Base-by-base conservation (phyloP, 2,329 filamentous ascomycete species). In the Apiospora rasikravindrae region DNA sequence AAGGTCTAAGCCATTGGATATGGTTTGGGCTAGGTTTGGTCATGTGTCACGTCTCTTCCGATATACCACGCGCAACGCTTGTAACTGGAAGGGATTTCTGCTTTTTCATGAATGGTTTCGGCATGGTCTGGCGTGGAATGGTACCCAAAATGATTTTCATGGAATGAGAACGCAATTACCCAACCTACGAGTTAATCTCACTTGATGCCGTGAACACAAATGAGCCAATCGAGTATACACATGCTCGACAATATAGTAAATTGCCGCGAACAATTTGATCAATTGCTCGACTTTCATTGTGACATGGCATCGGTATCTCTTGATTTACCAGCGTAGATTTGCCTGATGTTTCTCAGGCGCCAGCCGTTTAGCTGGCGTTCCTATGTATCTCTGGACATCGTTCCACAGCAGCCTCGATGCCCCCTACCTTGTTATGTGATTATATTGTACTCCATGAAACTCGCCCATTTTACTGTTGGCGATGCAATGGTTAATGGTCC, bases 1-100 rank as follows among this genome's bases (percentile, higher is more conserved):
- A 99, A 99, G 95, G 96, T 99, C 85, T 99, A 98, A 94, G 85
- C 85, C 77, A 87, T 75, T 64, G 70, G 66, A 67, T 8, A 33
- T 51, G 51, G 70, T 70, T 74, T 73, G 78, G 75, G 69, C 71
- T 78, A 76, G 77, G 74, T 74, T 77, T 75, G 75, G 75, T 77
- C 75, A 75, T 78, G 76, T 74, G 75, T 78, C 72, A 72, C 76
- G 77, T 78, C 77, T 78, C 75, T 78, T 79, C 77, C 75, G 74
- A 75, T 78, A 77, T 80, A 77, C 73, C 78, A 79, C 73, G 72
- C 73, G 70, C 71, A 74, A 73, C 74, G 73, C 76, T 72, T 73
- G 77, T 73, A 75, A 70, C 72, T 75, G 77, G 76, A 75, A 77
- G 78, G 75, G 75, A 72, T 71, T 74, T 75, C 73, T 73, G 77